These are phyloP conservation scores for Calonectria henricotiae DNA, from an alignment of 2,329 filamentous ascomycete genomes.

Conservation along the genomic window DNA sequence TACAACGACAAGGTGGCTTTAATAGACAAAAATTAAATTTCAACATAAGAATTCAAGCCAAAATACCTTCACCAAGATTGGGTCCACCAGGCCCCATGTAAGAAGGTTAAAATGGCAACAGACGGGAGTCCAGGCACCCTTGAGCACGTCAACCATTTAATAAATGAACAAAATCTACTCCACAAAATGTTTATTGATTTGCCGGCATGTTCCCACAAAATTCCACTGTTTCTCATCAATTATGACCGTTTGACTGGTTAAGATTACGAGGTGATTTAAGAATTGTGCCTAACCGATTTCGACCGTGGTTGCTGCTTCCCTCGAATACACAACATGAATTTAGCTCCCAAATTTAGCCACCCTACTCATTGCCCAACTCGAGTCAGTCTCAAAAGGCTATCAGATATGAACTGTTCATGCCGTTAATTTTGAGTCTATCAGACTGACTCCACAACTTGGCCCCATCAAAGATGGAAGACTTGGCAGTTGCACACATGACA, in stretches of 20 bases:
- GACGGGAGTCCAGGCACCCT: constrained; percentile 3
- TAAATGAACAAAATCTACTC: not conserved
- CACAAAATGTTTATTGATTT: constrained; percentile 10
- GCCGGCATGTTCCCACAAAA: not conserved
- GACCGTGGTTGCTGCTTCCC: too few species aligned
- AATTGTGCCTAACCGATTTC: too few species aligned
- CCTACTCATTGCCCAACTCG: too few species aligned
- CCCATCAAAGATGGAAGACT: not conserved
- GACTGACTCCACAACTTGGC: too few species aligned
- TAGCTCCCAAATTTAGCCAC: too few species aligned
- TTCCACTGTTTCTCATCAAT: too few species aligned
- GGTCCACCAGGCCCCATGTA: not conserved
- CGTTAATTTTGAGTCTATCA: too few species aligned
- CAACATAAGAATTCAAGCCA: not conserved
- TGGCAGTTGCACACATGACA: not conserved
- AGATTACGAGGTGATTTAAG: too few species aligned
- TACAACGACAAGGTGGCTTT: not conserved
- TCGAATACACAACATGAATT: too few species aligned
- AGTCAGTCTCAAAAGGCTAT: too few species aligned
- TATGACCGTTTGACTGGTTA: too few species aligned
- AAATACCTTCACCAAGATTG: not conserved
- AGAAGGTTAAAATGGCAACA: not conserved
- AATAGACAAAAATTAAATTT: not conserved
- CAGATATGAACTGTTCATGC: too few species aligned
- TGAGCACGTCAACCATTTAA: not conserved